Base-by-base conservation (phyloP, 2,329 filamentous ascomycete genomes). In the Sarocladium oryzae region DNA sequence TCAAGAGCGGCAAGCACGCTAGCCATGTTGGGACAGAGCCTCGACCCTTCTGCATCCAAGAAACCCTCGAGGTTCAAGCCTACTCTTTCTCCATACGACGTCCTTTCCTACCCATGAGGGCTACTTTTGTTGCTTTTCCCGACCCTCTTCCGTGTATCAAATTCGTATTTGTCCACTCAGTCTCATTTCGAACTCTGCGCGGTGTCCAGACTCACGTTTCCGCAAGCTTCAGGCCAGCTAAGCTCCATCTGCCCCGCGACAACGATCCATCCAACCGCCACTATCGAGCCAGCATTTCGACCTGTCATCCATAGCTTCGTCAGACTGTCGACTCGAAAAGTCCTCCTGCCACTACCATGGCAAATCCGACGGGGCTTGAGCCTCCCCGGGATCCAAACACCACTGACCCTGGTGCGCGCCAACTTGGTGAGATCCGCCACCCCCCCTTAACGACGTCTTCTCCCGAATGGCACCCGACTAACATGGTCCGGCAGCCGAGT, bases 341-440 rank as follows among this genome's bases (percentile, higher is more conserved):
- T 18, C 23, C 15, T 24, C 6, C 40, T 43, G 20, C 40, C 24
- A 13, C 20, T 18, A 52, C 24, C 16, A 69, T 69, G 66, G 38
- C 63, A 30, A 59, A 61, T 41, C 50, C 60, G 23, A 60, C 63
- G 50, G 62, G 57, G 41, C 61, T 68, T 32, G 63, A 66, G 46
- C 63, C 63, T 53, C 66, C 66, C 18, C 60, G 58, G 38, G 63
- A 66, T 36, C 56, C 55, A 51, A 61, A 60, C 24, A 55, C 70
- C 28, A 68, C 73, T 38, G 80, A 84, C 58, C 73, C 80, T 46
- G 81, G 81, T 58, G 80, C 80, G 38, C 80, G 75, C 62, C 79
- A 84, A 52, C 69, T 83, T 54, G 75, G 81, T 84, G 63, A 30
- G 57, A 56, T 43, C 36, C 49, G 26, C 38, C 36, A 13, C 11